These are phyloP conservation scores for Isatis lusitanica DNA, from an alignment of 441 rosid species.

Conservation along the genomic window DNA sequence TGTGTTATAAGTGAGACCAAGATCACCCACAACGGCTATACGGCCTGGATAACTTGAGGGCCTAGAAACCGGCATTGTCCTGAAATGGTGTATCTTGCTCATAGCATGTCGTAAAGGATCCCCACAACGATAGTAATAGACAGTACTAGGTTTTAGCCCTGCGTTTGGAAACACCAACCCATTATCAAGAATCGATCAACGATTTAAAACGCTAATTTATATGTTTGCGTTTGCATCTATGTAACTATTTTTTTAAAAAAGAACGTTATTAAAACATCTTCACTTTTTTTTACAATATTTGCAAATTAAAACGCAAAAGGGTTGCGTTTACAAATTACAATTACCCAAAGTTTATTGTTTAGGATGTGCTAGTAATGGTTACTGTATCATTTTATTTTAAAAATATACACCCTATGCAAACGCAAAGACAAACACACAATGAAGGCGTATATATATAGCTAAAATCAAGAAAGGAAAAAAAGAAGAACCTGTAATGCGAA, in stretches of 20 bases:
- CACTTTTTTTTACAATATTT: not conserved
- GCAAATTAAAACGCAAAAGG: not conserved
- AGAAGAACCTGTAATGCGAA: conserved; percentile 59
- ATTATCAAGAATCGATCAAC: not conserved
- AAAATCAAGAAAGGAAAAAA: not conserved
- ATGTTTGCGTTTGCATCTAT: not conserved
- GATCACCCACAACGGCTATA: conserved; percentile 59
- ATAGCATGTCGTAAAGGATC: conserved; percentile 54
- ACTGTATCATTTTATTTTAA: not conserved
- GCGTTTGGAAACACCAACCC: not conserved
- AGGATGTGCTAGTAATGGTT: not conserved
- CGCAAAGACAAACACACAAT: too few relatives aligned
- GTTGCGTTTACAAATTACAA: not conserved
- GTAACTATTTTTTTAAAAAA: too few relatives aligned
- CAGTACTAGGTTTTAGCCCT: conserved; percentile 54
- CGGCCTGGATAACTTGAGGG: conserved; percentile 50
- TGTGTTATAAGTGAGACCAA: conserved; percentile 69
- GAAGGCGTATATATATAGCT: not conserved
- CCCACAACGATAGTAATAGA: conserved; percentile 65
- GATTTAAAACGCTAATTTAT: not conserved
- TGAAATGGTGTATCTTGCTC: conserved; percentile 48
- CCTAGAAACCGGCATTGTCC: conserved; percentile 49
- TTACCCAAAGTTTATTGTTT: not conserved
- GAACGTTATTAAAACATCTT: too few relatives aligned
- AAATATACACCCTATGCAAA: not conserved